These are phyloP conservation scores for Pelargonium myrrhifolium DNA, from an alignment of 441 rosid genomes.

Conservation along the genomic window DNA sequence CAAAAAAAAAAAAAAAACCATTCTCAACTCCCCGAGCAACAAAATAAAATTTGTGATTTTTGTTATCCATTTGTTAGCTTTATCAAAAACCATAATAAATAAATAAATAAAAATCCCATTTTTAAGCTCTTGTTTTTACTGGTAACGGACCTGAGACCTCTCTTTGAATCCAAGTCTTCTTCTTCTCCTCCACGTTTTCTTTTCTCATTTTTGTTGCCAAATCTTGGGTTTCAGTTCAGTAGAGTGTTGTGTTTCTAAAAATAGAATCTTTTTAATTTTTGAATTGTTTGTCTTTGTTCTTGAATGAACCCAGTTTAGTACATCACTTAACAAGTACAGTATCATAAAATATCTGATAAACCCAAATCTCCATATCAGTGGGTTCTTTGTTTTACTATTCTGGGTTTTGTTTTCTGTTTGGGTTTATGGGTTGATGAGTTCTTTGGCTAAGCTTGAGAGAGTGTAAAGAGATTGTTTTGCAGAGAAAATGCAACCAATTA, in stretches of 20 bases:
- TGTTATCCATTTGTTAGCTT: too few relatives aligned
- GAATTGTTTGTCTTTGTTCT: conserved; percentile 13
- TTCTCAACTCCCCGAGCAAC: too few relatives aligned
- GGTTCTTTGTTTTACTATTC: conserved; percentile 13
- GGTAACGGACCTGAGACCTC: conserved; percentile 31
- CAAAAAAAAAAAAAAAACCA: too few relatives aligned
- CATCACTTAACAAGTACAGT: conserved; percentile 12
- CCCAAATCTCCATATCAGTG: conserved; percentile 25
- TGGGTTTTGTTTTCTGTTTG: conserved; percentile 15
- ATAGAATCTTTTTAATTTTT: too few relatives aligned
- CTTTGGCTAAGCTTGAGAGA: conserved; percentile 26
- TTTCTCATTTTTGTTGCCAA: conserved; percentile 46
- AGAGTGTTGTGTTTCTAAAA: background rate
- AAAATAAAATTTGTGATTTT: too few relatives aligned
- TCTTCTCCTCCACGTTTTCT: conserved; percentile 8
- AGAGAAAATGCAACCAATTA: conserved; percentile 44
- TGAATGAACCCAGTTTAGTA: conserved; percentile 15
- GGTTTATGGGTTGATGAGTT: conserved; percentile 21
- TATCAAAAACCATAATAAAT: too few relatives aligned
- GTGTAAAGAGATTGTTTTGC: conserved; percentile 23
- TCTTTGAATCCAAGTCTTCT: conserved; percentile 84
- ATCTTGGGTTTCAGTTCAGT: conserved; percentile 33
- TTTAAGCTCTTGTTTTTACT: conserved; percentile 6
- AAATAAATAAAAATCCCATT: too few relatives aligned
- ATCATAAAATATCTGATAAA: conserved; percentile 20